Evolutionary conservation across 331 rosid genomes (phyloP), one percentile per base, ranked within the genome.

Genomic region (Acacia pycnantha): DNA sequence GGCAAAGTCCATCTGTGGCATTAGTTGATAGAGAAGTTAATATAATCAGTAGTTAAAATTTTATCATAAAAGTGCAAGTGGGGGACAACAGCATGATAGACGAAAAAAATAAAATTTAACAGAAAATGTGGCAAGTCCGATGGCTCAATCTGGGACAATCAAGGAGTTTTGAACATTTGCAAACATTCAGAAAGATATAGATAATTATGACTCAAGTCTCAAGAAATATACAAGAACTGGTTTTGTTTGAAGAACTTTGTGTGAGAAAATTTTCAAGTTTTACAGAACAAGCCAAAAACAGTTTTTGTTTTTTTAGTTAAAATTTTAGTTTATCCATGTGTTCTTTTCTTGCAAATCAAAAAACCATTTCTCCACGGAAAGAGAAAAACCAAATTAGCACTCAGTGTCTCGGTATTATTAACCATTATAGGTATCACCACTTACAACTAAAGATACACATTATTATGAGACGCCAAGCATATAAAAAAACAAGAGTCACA

Each of bases 1-100:
- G 99, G 99, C 94, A 96, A 96, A 96, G 92, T 96, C 98, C 99
- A 92, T 96, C 99, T 96, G 98, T 96, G 82, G 94, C 97, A 96
- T 96, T 96, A 96, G 99, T 96, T 88, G 94, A 90, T 94, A 91
- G 92, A 88, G 81, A 92, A 87, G 98, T 96, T 89, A 93, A 92
- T 91, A 88, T 82, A 81, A 78, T 46, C 76, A 70, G 72, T 56
- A 31, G 59, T 58, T 82, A 87, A 74, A 87, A 46, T 33, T 82
- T 73, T 75, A 68, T 76, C 53, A 56, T 68, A 26, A 27, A 81
- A 26, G 81, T 66, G 81, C 84, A 74, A 73, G 50, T 43, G 73
- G 73, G 78, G 67, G 74, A 68, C 65, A 70, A 79, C 73, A 35
- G 77, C 40, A 59, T 19, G 56, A 47, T 64, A 27, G 43, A 59